Base-by-base conservation (phyloP, 805 yeast species). In the Monosporozyma unispora region DNA sequence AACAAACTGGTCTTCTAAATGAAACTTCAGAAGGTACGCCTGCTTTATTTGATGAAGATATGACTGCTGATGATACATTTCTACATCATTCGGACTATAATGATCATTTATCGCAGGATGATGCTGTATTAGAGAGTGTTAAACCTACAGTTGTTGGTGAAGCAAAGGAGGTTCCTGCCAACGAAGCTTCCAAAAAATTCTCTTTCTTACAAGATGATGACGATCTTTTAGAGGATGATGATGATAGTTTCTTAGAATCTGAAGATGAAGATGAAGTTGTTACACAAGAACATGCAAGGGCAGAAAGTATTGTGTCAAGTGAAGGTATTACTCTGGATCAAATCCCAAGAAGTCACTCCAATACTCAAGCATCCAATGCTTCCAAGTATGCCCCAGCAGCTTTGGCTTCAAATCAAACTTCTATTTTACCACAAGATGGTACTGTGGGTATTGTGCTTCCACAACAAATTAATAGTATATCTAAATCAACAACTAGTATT, bases 211-310 rank as follows among this genome's bases (percentile, higher is more conserved):
- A 71, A 37, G 68, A 68, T 6, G 79, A 74, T 49, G 74, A 70
- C 48, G 79, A 75, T 28, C 55, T 73, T 2, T 57, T 75, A 49
- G 78, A 72, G 50, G 77, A 72, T 48, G 75, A 71, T 33, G 46
- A 43, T 11, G 66, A 60, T 27, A 64, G 67, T 50, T 59, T 58
- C 33, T 46, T 64, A 22, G 63, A 56, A 19, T 58, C 68, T 19
- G 67, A 66, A 48, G 67, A 62, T 35, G 66, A 63, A 39, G n/a
- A 18, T 16, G 31, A 39, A 25, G 22, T 14, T 3, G 14, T 16
- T 7, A n/a, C 4, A 11, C 31, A 22, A 25, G 41, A 41, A 39
- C 43, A 4, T 18, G 19, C 18, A 3, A 21, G 18, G 7, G 28
- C 18, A 14, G 29, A 19, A 11, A 28, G 9, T 12, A n/a, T 28